Conservation (phyloP, 192 early-diverging fungal species). For the Coemansia sp. region DNA sequence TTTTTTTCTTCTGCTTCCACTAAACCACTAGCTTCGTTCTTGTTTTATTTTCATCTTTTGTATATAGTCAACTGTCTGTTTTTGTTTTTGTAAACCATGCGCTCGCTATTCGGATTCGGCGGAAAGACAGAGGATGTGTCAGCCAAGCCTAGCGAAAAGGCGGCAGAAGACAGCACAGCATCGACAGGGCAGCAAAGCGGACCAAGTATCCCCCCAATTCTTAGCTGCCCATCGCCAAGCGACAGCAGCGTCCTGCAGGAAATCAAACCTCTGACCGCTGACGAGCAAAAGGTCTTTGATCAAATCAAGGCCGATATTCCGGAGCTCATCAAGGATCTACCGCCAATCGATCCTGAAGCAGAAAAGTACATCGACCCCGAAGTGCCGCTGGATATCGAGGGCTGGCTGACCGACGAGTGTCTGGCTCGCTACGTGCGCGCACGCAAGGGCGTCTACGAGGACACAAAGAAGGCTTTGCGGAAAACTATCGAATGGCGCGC, state of each 20-base stretch:
- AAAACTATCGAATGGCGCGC: conserved; percentile 80
- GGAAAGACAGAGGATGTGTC: conserved; percentile 30
- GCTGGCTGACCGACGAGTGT: conserved; percentile 59
- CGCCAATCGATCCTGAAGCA: conserved; percentile 26
- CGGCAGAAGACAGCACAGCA: conserved; percentile 1
- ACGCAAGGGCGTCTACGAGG: conserved; percentile 69
- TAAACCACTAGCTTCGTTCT: not conserved
- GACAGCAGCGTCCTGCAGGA: conserved; percentile 26
- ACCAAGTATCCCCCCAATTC: conserved; percentile 20
- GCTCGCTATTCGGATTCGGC: conserved; percentile 42
- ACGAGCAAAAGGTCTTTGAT: conserved; percentile 40
- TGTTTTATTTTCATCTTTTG: not conserved
- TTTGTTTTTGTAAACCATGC: conserved; percentile 18
- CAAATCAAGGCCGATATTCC: conserved; percentile 43
- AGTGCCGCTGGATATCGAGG: conserved; percentile 48
- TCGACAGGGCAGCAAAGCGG: not conserved
- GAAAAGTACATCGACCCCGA: conserved; percentile 31
- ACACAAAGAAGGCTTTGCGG: conserved; percentile 65
- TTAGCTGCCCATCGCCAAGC: conserved; percentile 12
- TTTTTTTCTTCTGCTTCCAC: not conserved
- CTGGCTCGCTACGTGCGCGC: conserved; percentile 70
- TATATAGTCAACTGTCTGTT: not conserved
- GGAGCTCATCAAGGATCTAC: conserved; percentile 45
- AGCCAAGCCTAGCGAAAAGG: conserved; percentile 28
- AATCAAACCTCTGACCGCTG: conserved; percentile 33